Percentiles rank a stretch among this genome's conserved stretches.
These are phyloP conservation scores for Xylaria sp. DNA, from an alignment of 2,329 filamentous ascomycete genomes.

Conservation along the genomic window DNA sequence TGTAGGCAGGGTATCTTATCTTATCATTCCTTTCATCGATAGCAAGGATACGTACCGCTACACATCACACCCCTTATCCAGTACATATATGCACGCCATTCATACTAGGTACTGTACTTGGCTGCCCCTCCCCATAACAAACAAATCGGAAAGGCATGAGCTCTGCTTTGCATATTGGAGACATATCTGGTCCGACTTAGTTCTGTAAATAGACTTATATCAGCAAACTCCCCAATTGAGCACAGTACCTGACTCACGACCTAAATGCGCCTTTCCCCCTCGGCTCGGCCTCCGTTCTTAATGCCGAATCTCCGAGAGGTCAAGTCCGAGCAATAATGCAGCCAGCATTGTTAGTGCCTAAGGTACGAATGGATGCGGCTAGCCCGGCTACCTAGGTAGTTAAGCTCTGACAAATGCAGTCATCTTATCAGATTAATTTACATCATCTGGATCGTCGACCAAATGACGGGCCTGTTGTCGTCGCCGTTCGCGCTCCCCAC, in stretches of 20 bases:
- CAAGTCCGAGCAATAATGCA: constrained; percentile 31
- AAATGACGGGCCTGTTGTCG: constrained; percentile 10
- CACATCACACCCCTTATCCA: too few species aligned
- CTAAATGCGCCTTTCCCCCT: background rate
- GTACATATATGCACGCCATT: background rate
- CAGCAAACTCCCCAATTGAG: too few species aligned
- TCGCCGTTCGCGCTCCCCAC: background rate
- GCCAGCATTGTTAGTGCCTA: background rate
- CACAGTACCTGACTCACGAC: too few species aligned
- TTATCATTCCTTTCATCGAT: background rate
- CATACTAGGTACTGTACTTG: too few species aligned
- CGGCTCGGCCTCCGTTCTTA: constrained; percentile 18
- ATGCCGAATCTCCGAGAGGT: constrained; percentile 34
- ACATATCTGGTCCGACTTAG: too few species aligned
- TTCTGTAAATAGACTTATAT: too few species aligned
- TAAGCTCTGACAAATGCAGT: constrained; percentile 15
- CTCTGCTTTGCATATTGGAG: too few species aligned
- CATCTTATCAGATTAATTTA: constrained; percentile 38
- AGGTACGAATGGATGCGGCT: too few species aligned
- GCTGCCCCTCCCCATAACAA: background rate
- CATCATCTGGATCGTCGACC: constrained; percentile 14
- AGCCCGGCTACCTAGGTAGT: too few species aligned
- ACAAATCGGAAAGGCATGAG: background rate
- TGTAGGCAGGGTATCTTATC: background rate
- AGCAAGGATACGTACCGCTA: too few species aligned